Evolutionary conservation across 768 basidiomycete genomes (phyloP), one percentile per base, ranked within the genome.

Genomic region (Phylloporus sp.): DNA sequence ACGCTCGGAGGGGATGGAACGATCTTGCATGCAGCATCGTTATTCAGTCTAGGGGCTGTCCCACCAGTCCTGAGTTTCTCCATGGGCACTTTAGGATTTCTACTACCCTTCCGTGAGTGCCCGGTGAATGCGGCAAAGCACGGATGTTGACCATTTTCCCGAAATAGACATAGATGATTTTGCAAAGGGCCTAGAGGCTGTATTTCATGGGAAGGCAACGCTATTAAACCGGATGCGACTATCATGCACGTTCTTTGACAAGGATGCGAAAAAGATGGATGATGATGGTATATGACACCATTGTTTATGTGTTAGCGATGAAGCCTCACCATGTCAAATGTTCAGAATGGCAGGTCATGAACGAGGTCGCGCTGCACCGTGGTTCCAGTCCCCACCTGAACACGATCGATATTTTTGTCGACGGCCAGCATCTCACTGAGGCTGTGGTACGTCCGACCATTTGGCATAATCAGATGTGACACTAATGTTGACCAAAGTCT

Each of bases 1-100:
- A 95, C 94, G 0, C 69, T 97, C 2, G 94, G 94, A 36, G 94
- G 94, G 27, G 94, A 97, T 61, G 94, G 94, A 9, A 96, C 94
- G 6, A 93, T 96, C 39, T 75, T 97, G 1, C 92, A 94, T 61
- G 90, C 91, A 0, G 93, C 93, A 1, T 90, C 90, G 7, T 70
- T 97, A 9, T 97, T 97, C 66, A 87, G 83, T 55, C 72, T 80
- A 4, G 90, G 87, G n/a, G 87, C 88, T 18, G 92, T 96, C 8
- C 94, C 94, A 5, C 94, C 94, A 0, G 92, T 85, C 0, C 62
- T 79, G 27, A 77, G 77, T 47, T 76, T 80, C 55, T 76, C 73
- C 9, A 75, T 79, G 74, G 94, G 94, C 8, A 93, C 90, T 9
- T 74, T 97, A 0, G 94, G 94, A 4, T 97, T 97, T 67, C 71